Evolutionary conservation across 2,329 filamentous ascomycete species (phyloP).

Genomic region (Dactylellina haptotyla): DNA sequence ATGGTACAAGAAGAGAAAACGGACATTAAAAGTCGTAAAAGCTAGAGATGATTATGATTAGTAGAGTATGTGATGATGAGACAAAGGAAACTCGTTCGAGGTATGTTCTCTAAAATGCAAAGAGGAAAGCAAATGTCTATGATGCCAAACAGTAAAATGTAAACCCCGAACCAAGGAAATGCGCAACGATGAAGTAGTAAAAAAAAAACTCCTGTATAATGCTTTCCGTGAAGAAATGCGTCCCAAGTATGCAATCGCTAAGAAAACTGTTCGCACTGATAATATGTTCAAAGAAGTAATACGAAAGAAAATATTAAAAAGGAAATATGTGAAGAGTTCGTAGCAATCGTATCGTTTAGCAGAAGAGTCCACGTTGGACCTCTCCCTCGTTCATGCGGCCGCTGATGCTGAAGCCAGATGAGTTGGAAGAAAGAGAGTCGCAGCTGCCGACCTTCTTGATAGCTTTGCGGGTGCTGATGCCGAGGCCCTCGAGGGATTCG

Average conservation of each 20-base stretch:
- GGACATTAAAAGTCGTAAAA: constrained; percentile 50
- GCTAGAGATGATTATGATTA: constrained; percentile 34
- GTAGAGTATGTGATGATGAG: constrained; percentile 1
- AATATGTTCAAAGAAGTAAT: constrained; percentile 44
- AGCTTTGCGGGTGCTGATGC: constrained; percentile 55
- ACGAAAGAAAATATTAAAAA: constrained; percentile 16
- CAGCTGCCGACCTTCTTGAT: constrained; percentile 53
- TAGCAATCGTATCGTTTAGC: constrained; percentile 24
- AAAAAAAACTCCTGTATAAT: constrained; percentile 51
- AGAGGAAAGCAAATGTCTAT: constrained; percentile 36
- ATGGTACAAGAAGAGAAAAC: constrained; percentile 41
- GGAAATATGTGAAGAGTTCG: constrained; percentile 19
- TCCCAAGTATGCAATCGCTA: constrained; percentile 51
- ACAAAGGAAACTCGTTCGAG: constrained; percentile 53
- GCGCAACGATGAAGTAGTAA: background rate
- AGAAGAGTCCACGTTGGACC: constrained; percentile 53
- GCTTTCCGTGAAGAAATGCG: constrained; percentile 40
- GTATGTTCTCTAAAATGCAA: constrained; percentile 47
- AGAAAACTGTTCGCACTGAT: constrained; percentile 48
- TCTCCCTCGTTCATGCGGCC: constrained; percentile 54
- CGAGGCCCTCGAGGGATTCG: constrained; percentile 56
- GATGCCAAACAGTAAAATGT: constrained; percentile 17
- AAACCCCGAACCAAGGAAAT: constrained; percentile 24
- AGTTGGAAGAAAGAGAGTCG: constrained; percentile 51
- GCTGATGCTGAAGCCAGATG: constrained; percentile 51